phyloP scores from a whole-genome alignment of 2,329 filamentous ascomycete species.

The Fusarium poae region DNA sequence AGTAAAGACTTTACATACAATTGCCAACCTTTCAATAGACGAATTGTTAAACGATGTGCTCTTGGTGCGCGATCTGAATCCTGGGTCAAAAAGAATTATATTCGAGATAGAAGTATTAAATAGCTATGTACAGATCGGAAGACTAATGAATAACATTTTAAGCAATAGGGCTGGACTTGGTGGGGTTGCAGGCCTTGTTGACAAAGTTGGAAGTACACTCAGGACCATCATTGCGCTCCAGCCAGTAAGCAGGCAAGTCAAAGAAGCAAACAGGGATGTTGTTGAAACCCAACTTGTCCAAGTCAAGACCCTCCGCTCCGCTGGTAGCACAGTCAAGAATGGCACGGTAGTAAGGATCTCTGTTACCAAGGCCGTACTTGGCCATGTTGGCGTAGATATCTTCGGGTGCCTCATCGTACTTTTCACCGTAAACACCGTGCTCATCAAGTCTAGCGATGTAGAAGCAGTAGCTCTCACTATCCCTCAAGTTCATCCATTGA shows the following conservation, averaged over 20 bases:
- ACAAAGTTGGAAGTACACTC: conserved; percentile 8
- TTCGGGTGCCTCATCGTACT: conserved; percentile 12
- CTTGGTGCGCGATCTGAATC: neutral
- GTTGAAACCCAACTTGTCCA: conserved; percentile 7
- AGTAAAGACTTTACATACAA: too few species aligned
- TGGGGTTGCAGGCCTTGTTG: conserved; percentile 2
- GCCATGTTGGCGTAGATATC: conserved; percentile 36
- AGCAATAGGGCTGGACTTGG: conserved; percentile 4
- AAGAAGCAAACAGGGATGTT: conserved; percentile 30
- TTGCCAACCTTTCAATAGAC: neutral
- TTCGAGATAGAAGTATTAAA: neutral
- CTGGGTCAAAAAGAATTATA: neutral
- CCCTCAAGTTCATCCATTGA: conserved; percentile 33
- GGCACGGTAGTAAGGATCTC: conserved; percentile 26
- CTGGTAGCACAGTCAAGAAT: conserved; percentile 27
- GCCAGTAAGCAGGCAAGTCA: conserved; percentile 21
- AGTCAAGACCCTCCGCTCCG: neutral
- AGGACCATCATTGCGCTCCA: conserved; percentile 17
- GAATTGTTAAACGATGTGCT: neutral
- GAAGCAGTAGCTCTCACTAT: conserved; percentile 35
- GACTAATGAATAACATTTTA: neutral
- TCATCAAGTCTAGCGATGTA: conserved; percentile 26
- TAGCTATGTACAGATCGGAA: neutral
- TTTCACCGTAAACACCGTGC: neutral
- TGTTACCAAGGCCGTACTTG: conserved; percentile 21